These are phyloP conservation scores for Nemania serpens DNA, from an alignment of 2,329 filamentous ascomycete species.

Conservation along the genomic window DNA sequence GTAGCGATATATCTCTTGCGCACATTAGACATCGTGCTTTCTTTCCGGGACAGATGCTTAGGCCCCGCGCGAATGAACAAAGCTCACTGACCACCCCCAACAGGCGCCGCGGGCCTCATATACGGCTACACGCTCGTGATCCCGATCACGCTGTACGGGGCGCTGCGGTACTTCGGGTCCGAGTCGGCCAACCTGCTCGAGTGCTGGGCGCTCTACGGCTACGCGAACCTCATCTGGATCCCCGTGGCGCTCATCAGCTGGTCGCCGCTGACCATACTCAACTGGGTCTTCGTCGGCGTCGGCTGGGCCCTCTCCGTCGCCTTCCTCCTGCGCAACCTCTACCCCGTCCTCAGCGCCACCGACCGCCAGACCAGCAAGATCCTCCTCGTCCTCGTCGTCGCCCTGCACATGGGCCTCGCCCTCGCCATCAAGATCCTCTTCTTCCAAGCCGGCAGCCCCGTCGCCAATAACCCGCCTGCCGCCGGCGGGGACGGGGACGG, in stretches of 20 bases:
- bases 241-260: conserved; percentile 90
- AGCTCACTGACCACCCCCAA: not conserved
- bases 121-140: conserved; percentile 94
- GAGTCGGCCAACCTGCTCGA: conserved; percentile 92
- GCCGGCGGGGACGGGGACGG: conserved; percentile 14
- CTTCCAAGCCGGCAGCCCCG: conserved; percentile 80
- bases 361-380: conserved; percentile 91
- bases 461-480: conserved; percentile 39
- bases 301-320: conserved; percentile 82
- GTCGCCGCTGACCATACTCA: conserved; percentile 83
- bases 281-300: conserved; percentile 90
- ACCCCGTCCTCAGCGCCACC: conserved; percentile 89
- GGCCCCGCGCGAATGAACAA: not conserved
- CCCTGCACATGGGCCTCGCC: conserved; percentile 84
- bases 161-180: conserved; percentile 92
- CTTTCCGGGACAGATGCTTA: too few species aligned
- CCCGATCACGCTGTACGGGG: conserved; percentile 82
- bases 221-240: conserved; percentile 97
- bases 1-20: not conserved
- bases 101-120: conserved; percentile 84
- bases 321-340: conserved; percentile 85
- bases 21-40: not conserved
- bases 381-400: conserved; percentile 80
- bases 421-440: conserved; percentile 96
- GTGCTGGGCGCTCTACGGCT: conserved; percentile 94